These are phyloP conservation scores for Cryptosporidium bovis DNA, from an alignment of 169 alveolate genomes.

Conservation along the genomic window DNA sequence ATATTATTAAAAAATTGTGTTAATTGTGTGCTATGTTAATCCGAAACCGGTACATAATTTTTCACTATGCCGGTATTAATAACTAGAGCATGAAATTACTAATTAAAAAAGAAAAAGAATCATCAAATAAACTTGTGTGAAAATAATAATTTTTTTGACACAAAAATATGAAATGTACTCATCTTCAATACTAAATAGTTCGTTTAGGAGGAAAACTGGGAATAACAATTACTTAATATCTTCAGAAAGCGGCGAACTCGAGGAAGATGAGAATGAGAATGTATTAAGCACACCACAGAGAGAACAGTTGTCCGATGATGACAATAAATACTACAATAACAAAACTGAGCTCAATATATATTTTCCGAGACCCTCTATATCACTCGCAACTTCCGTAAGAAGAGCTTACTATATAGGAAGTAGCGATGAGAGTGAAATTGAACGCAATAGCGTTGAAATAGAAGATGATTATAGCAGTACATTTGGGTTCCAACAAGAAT, in stretches of 20 bases:
- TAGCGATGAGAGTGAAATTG: slow-evolving; percentile 24
- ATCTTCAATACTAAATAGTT: slow-evolving; percentile 37
- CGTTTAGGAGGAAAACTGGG: slow-evolving; percentile 24
- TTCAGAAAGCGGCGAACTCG: slow-evolving; percentile 3
- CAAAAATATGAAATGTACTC: slow-evolving; percentile 30
- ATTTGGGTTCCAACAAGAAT: not conserved
- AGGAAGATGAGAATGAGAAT: not conserved
- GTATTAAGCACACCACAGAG: not conserved
- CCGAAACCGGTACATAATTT: too few species aligned
- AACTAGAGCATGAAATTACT: too few species aligned
- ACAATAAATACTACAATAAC: not conserved
- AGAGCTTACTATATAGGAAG: slow-evolving; percentile 22
- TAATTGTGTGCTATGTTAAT: too few species aligned
- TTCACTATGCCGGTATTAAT: too few species aligned
- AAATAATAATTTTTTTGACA: not conserved
- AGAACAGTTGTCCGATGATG: not conserved
- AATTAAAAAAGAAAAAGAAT: too few species aligned
- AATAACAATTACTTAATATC: slow-evolving; percentile 12
- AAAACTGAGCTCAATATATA: not conserved
- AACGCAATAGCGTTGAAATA: not conserved
- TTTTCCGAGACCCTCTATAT: slow-evolving; percentile 43
- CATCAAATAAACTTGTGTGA: too few species aligned
- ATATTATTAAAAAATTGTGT: too few species aligned
- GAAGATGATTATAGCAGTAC: not conserved
- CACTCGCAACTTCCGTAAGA: slow-evolving; percentile 43